Evolutionary conservation across 2,329 filamentous ascomycete genomes (phyloP).

Genomic region (Phialophora verrucosa): DNA sequence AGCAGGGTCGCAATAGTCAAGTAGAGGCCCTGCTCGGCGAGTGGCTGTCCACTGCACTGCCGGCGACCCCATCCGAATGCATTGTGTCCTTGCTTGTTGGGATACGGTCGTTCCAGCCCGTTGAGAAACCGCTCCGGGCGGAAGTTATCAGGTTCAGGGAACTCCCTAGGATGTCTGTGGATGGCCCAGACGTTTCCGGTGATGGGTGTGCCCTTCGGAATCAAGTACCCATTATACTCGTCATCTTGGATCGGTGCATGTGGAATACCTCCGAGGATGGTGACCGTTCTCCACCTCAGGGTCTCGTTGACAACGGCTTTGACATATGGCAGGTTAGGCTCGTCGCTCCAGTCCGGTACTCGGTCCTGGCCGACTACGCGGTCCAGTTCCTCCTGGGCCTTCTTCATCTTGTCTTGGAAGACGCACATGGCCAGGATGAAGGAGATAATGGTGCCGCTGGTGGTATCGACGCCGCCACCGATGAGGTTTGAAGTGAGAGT

Average conservation of each 20-base stretch:
- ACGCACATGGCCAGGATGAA: slow-evolving; percentile 44
- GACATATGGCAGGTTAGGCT: slow-evolving; percentile 45
- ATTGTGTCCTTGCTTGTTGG: slow-evolving; percentile 59
- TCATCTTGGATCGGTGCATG: slow-evolving; percentile 54
- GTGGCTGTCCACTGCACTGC: slow-evolving; percentile 60
- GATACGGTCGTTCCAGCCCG: slow-evolving; percentile 51
- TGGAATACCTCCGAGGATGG: slow-evolving; percentile 44
- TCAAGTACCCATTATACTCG: slow-evolving; percentile 55
- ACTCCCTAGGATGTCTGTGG: slow-evolving; percentile 47
- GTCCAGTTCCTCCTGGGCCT: slow-evolving; percentile 54
- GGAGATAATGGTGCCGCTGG: slow-evolving; percentile 42
- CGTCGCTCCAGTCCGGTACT: slow-evolving; percentile 49
- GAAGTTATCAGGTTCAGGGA: slow-evolving; percentile 49
- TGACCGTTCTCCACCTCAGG: slow-evolving; percentile 47
- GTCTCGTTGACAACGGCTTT: slow-evolving; percentile 48
- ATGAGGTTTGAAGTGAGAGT: slow-evolving; percentile 54
- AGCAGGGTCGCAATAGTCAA: slow-evolving; percentile 63
- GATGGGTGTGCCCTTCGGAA: slow-evolving; percentile 53
- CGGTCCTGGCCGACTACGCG: slow-evolving; percentile 47
- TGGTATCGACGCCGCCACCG: slow-evolving; percentile 43
- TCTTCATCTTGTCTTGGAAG: slow-evolving; percentile 56
- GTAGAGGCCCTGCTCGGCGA: slow-evolving; percentile 66
- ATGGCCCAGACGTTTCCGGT: slow-evolving; percentile 39
- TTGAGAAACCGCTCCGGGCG: slow-evolving; percentile 52
- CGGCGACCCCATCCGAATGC: slow-evolving; percentile 64